Base-by-base conservation (phyloP, 108 stramenopile species). In the Nannochloropsis oceanica region DNA sequence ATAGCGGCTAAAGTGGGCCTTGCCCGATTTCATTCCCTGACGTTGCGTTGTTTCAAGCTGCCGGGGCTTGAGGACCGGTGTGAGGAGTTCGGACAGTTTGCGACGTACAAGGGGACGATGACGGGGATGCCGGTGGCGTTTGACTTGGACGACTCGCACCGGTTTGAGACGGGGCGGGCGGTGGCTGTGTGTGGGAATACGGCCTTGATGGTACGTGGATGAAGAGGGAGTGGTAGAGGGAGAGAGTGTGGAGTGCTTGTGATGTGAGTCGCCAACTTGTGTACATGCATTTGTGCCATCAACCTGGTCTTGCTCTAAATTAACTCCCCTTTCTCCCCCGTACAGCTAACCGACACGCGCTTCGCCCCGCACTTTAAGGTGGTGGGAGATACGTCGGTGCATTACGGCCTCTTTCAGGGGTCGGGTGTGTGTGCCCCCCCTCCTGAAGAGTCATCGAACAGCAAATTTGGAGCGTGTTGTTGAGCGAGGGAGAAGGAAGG, bases 111-210 rank as follows among this genome's bases (percentile, higher is more conserved):
- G 92, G 98, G 98, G 2, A 97, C 96, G 12, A 93, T 98, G 84
- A n/a, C 7, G 22, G 34, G 34, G 34, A 34, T 34, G 34, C 59
- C 59, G 18, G 59, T 73, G 25, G 93, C 91, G 26, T 98, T 95
- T 93, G 86, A 91, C 80, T 91, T 98, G 79, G 98, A 96, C 93
- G 94, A 95, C 84, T 94, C 95, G 90, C 96, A 96, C 90, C 91
- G 86, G 85, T 94, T 98, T 87, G 94, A 97, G 82, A 91, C 92
- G 44, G 96, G 96, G 13, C 94, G 94, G 84, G 90, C 96, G 12
- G 92, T 94, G 83, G 93, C 95, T 13, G 98, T 98, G 22, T 97
- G 98, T 92, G 96, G 98, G 22, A 98, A 98, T 90, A 97, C 96
- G 2, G 94, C 91, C 87, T 93, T 92, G 81, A 98, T 97, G 96